Evolutionary conservation across 164 flowering plant species (phyloP).

Genomic region (Berberis thunbergii): DNA sequence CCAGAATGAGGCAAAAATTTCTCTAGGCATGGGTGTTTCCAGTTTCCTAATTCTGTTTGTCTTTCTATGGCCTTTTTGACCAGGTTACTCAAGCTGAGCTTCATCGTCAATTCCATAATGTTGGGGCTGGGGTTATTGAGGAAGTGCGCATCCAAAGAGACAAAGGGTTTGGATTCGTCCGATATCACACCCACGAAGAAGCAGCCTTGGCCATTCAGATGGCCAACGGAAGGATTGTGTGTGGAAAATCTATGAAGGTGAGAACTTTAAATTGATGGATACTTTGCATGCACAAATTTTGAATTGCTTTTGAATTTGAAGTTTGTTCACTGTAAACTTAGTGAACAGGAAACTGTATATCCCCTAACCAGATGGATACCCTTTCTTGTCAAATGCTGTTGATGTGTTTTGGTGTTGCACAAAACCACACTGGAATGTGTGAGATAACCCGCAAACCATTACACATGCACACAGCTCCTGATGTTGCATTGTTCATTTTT

Average conservation of each 20-base stretch:
- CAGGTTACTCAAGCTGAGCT: conserved; percentile 92
- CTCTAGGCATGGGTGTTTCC: background rate
- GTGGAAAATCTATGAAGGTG: conserved; percentile 85
- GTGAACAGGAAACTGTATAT: too few species aligned
- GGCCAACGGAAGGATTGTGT: conserved; percentile 68
- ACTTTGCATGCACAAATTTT: background rate
- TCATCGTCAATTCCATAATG: conserved; percentile 83
- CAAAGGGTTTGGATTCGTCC: conserved; percentile 96
- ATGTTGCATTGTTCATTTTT: too few species aligned
- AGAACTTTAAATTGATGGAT: background rate
- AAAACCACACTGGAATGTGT: too few species aligned
- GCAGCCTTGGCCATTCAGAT: conserved; percentile 94
- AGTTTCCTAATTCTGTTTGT: background rate
- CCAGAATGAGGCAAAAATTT: background rate
- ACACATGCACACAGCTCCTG: too few species aligned
- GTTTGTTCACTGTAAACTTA: too few species aligned
- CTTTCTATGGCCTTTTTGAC: background rate
- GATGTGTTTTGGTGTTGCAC: too few species aligned
- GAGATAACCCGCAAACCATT: too few species aligned
- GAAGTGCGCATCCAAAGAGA: conserved; percentile 94
- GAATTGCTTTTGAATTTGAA: too few species aligned
- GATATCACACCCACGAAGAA: conserved; percentile 85
- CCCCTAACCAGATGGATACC: too few species aligned
- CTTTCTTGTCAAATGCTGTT: too few species aligned
- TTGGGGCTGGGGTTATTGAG: conserved; percentile 95